These are phyloP conservation scores for Angomonas deanei DNA, from an alignment of 208 protist species.

Conservation along the genomic window DNA sequence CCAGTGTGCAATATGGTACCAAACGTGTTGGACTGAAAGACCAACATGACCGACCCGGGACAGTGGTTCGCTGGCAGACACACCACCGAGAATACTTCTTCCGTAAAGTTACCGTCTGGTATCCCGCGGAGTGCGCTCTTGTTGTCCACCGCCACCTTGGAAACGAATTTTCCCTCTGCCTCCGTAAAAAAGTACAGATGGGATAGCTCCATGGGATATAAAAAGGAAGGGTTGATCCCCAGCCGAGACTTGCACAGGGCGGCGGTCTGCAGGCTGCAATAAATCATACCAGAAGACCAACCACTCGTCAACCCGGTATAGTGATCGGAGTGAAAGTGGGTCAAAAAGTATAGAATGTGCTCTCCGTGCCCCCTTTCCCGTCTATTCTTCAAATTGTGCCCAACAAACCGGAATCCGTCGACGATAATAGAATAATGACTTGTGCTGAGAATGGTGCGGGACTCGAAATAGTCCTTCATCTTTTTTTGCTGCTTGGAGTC, in stretches of 20 bases:
- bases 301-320: constrained; percentile 55
- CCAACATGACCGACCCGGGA: constrained; percentile 86
- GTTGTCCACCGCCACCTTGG: too few species aligned
- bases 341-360: constrained; percentile 70
- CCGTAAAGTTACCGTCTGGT: background rate
- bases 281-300: constrained; percentile 59
- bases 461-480: constrained; percentile 44
- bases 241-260: constrained; percentile 19
- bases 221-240: background rate
- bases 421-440: constrained; percentile 45
- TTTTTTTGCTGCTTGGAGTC: too few species aligned
- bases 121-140: background rate
- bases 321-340: constrained; percentile 91
- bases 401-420: constrained; percentile 59
- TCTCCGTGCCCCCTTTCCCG: background rate
- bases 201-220: background rate
- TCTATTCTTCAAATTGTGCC: background rate
- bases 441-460: constrained; percentile 43
- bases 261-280: constrained; percentile 57
- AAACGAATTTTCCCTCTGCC: background rate
- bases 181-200: constrained; percentile 6
- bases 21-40: constrained; percentile 59
- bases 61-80: constrained; percentile 90
- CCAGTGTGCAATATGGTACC: constrained; percentile 86
- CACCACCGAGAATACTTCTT: constrained; percentile 25